phyloP scores from a whole-genome alignment of 2,329 filamentous ascomycete genomes.

The Helotiales sp. region DNA sequence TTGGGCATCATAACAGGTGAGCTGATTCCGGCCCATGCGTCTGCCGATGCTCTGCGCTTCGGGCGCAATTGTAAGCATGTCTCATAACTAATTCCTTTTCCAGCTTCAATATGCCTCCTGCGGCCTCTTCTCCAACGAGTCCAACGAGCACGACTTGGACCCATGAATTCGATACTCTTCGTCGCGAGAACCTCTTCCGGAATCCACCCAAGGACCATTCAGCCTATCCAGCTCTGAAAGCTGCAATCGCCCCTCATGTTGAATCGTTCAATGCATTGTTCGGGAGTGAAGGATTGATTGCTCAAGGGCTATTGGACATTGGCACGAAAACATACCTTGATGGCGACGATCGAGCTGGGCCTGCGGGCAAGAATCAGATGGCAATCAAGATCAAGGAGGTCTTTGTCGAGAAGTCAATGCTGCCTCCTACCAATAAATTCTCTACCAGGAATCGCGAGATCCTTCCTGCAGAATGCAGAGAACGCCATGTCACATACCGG shows the following conservation, averaged over 20 bases:
- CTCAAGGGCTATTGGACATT: conserved; percentile 82
- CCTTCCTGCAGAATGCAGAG: conserved; percentile 88
- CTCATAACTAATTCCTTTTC: neutral
- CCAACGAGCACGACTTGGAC: conserved; percentile 76
- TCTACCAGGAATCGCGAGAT: conserved; percentile 79
- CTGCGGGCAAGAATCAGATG: conserved; percentile 69
- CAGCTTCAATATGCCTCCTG: conserved; percentile 25
- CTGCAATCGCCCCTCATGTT: conserved; percentile 87
- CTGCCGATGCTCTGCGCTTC: neutral
- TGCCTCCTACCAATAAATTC: conserved; percentile 82
- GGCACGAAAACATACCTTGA: conserved; percentile 87
- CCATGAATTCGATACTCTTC: conserved; percentile 80
- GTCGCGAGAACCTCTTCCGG: conserved; percentile 84
- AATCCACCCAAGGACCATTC: conserved; percentile 85
- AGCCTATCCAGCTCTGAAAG: conserved; percentile 83
- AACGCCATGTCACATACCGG: conserved; percentile 88
- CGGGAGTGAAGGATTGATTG: conserved; percentile 68
- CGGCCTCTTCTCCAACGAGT: conserved; percentile 39
- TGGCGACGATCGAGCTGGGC: conserved; percentile 64
- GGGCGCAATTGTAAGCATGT: neutral
- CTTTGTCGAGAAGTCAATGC: conserved; percentile 75
- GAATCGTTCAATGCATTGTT: conserved; percentile 95
- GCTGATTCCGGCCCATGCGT: neutral
- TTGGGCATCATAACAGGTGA: neutral
- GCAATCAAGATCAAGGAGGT: conserved; percentile 78